Percentiles rank a stretch among this genome's conserved stretches.
These are phyloP conservation scores for Centaurea solstitialis DNA, from an alignment of 129 eudicot genomes.

Conservation along the genomic window DNA sequence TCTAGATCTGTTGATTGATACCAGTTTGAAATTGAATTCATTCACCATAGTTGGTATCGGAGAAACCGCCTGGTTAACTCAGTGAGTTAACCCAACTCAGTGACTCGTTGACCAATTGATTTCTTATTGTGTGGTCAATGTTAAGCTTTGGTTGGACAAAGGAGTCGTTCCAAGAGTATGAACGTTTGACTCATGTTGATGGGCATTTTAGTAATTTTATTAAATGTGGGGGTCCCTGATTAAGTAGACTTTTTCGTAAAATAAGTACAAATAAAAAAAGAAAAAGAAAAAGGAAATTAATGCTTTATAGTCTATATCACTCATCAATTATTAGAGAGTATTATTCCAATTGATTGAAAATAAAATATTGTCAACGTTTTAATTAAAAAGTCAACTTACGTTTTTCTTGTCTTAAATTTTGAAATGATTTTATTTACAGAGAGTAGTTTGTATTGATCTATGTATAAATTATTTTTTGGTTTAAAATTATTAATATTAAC, in stretches of 20 bases:
- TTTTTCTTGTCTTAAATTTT: background rate
- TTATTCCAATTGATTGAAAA: background rate
- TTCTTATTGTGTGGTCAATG: background rate
- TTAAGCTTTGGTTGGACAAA: background rate
- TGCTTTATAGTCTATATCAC: conserved; percentile 1
- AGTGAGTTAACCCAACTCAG: conserved; percentile 16
- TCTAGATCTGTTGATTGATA: background rate
- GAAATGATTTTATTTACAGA: background rate
- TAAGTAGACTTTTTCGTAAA: conserved; percentile 7
- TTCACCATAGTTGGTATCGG: conserved; percentile 18
- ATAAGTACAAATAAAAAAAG: background rate
- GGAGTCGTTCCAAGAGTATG: conserved; percentile 21
- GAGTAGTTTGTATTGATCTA: background rate
- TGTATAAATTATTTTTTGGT: background rate
- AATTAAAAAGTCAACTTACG: conserved; percentile 8
- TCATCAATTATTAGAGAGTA: conserved; percentile 28
- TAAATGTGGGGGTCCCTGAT: background rate
- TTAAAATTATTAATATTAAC: background rate
- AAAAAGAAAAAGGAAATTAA: background rate
- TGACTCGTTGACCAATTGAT: conserved; percentile 29
- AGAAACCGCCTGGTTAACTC: conserved; percentile 17
- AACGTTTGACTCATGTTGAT: conserved; percentile 31
- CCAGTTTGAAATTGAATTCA: background rate
- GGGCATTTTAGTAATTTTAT: conserved; percentile 25
- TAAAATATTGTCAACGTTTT: conserved; percentile 20